Evolutionary conservation across 2,329 filamentous ascomycete species (phyloP), one percentile per base, ranked within the genome.

Genomic region (Paecilomyces sp.): DNA sequence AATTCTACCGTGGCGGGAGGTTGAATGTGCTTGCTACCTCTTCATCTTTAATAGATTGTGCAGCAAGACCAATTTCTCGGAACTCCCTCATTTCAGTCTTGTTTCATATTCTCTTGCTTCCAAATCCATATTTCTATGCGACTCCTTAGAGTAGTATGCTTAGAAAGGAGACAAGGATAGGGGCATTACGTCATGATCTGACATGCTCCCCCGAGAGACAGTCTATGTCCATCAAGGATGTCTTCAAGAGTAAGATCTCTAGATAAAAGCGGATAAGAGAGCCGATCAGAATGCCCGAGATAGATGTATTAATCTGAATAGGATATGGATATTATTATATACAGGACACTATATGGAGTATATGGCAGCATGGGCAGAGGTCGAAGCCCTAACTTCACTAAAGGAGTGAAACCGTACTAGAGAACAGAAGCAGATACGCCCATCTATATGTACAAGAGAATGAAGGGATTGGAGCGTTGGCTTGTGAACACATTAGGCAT

Each of bases 401-500:
- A 47, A n/a, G 41, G 41, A 47, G 41, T n/a, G 41, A 47, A 47
- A 47, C 15, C 15, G 41, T 8, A 47, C 41, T 6, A 22, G 36
- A 41, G 36, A 41, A 41, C 6, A 15, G 36, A 33, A 33, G 31
- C 31, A 33, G 31, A 33, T 33, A 33, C 31, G 11, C 31, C 31
- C 13, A n/a, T n/a, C 15, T 41, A 41, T n/a, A 41, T 41, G 18
- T 41, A 41, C 36, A 41, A n/a, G 36, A 15, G 36, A 7, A 47
- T 47, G 3, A 47, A 47, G n/a, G 15, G 24, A 53, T 9, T 41
- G 18, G 41, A 34, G 24, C 55, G 15, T 15, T 50, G 24, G 15
- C 22, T 56, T 3, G 4, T n/a, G 24, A 22, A 50, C 2, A 11
- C 18, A 11, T 67, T 64, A 85, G 65, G 80, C 90, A 61, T 94